phyloP scores from a whole-genome alignment of 2,329 filamentous ascomycete species.

The Claviceps humidiphila region DNA sequence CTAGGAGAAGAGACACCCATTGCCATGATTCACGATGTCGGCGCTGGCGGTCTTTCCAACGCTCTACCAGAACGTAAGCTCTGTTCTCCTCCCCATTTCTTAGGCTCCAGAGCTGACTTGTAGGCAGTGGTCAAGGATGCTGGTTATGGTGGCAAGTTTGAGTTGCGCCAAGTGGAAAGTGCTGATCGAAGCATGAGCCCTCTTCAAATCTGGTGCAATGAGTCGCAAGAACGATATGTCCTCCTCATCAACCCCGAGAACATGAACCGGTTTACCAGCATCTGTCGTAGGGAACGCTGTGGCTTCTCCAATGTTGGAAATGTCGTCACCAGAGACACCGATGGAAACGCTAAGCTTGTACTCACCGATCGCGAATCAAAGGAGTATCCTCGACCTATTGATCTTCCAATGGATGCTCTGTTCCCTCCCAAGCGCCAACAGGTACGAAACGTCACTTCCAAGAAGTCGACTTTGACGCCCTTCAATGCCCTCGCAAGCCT shows the following conservation, averaged over 20 bases:
- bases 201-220: constrained; percentile 94
- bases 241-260: constrained; percentile 71
- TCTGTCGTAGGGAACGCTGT: constrained; percentile 70
- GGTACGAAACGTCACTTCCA: constrained; percentile 58
- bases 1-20: constrained; percentile 81
- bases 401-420: constrained; percentile 75
- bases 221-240: constrained; percentile 93
- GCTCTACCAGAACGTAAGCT: constrained; percentile 60
- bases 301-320: constrained; percentile 84
- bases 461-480: constrained; percentile 50
- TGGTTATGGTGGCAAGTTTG: constrained; percentile 79
- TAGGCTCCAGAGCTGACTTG: not conserved
- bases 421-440: constrained; percentile 83
- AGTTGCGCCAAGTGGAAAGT: constrained; percentile 86
- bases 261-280: constrained; percentile 61
- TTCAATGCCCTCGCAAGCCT: constrained; percentile 61
- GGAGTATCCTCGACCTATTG: constrained; percentile 65
- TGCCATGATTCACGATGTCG: constrained; percentile 94
- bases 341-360: constrained; percentile 58
- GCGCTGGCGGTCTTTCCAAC: constrained; percentile 65
- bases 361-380: constrained; percentile 69
- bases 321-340: constrained; percentile 48
- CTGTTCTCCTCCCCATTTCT: not conserved
- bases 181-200: constrained; percentile 88
- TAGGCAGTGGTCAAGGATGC: constrained; percentile 68